Base-by-base conservation (phyloP, 2,329 filamentous ascomycete genomes). In the Alternaria angustiovoidea region DNA sequence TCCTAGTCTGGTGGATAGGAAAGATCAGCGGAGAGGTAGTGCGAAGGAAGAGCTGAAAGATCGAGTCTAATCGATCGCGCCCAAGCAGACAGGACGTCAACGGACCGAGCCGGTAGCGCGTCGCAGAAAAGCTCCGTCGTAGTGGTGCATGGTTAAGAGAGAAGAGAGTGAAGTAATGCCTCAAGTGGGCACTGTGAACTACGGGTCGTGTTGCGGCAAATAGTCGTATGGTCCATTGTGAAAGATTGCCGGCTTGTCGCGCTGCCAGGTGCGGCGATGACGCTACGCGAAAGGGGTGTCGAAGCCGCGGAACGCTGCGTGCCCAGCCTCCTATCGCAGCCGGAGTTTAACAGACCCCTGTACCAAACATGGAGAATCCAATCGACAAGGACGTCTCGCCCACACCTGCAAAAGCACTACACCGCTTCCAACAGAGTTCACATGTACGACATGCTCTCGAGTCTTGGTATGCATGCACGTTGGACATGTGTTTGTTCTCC, bases 51-150 rank as follows among this genome's bases (percentile, higher is more conserved):
- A 51, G 59, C 39, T 59, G 59, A 56, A 59, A 34, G 43, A 42
- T 55, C 34, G 51, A 42, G 48, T 32, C 48, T 46, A 42, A 24
- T 54, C 28, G 59, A 52, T 43, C 60, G 55, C 52, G 59, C 44
- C 52, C 53, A 44, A 60, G 42, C 39, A 36, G 32, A 30, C 30
- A 24, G 46, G n/a, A 38, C 43, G 46, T 65, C 61, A 70, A 67
- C 65, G 67, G 68, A 71, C 67, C 65, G 67, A 67, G 28, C 62
- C 68, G 67, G 61, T 63, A 63, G 64, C 61, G 62, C 54, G 59
- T 59, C 54, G 49, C 41, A 54, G 47, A 20, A 62, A 64, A 52
- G 55, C 26, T 55, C 55, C 46, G 59, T 55, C 30, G 46, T 49
- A 38, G 14, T 34, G 39, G 24, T 43, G 51, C 66, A 68, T 68